These are phyloP conservation scores for Aureobasidium sp. DNA, from an alignment of 2,329 filamentous ascomycete genomes.

Conservation along the genomic window DNA sequence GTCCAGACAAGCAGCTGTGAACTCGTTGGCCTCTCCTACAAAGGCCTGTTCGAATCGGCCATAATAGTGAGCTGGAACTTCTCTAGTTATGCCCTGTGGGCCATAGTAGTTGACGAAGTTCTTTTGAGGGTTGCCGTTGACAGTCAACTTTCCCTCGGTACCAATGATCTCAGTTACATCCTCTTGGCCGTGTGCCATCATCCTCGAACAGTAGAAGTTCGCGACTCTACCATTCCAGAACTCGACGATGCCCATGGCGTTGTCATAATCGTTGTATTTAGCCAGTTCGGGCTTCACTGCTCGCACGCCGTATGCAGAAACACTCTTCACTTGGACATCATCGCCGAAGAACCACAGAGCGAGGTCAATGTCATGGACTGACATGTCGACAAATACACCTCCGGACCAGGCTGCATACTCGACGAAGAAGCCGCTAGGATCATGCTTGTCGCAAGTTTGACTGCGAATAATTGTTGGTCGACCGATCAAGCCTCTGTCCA, in stretches of 20 bases:
- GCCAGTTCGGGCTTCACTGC: constrained; percentile 30
- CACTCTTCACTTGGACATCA: constrained; percentile 27
- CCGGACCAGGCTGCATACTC: constrained; percentile 32
- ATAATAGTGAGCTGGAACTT: constrained; percentile 13
- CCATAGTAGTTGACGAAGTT: constrained; percentile 11
- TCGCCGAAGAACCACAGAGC: constrained; percentile 33
- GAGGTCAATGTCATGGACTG: constrained; percentile 38
- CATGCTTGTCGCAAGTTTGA: constrained; percentile 34
- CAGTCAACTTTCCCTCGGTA: constrained; percentile 29
- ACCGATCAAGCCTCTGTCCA: constrained; percentile 30
- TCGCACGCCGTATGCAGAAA: constrained; percentile 18
- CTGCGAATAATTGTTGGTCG: constrained; percentile 32
- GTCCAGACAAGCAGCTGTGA: constrained; percentile 10
- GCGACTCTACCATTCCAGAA: constrained; percentile 37
- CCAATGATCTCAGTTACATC: constrained; percentile 36
- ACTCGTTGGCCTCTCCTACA: constrained; percentile 12
- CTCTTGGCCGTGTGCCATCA: constrained; percentile 35
- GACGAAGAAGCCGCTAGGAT: constrained; percentile 34
- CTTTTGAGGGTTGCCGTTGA: constrained; percentile 15
- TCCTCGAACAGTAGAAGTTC: constrained; percentile 36
- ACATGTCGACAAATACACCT: constrained; percentile 37
- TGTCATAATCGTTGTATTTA: constrained; percentile 34
- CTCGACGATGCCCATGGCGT: constrained; percentile 36
- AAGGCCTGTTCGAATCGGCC: constrained; percentile 13
- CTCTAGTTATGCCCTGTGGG: constrained; percentile 5